Percentiles rank a stretch among this genome's conserved stretches.
Evolutionary conservation across 2,329 filamentous ascomycete genomes (phyloP).

Genomic region (Alternaria incomplexa): DNA sequence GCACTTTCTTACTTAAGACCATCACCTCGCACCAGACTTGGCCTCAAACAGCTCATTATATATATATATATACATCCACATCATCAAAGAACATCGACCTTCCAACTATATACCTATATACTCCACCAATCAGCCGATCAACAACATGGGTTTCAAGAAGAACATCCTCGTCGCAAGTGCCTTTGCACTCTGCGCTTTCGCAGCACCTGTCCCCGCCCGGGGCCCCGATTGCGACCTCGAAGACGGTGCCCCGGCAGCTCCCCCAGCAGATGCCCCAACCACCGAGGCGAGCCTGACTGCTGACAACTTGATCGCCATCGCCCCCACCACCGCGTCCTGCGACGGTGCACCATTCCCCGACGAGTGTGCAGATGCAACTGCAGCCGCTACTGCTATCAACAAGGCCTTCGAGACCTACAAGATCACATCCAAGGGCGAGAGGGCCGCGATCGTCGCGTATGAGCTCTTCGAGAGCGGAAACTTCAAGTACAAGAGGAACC

Average conservation of each 20-base stretch:
- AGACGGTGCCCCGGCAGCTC: neutral
- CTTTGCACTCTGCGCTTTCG: slow-evolving; percentile 48
- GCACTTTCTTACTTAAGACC: neutral
- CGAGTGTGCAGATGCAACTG: slow-evolving; percentile 66
- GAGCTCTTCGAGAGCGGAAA: slow-evolving; percentile 74
- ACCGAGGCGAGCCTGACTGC: slow-evolving; percentile 24
- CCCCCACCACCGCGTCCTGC: slow-evolving; percentile 65
- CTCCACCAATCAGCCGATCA: slow-evolving; percentile 5
- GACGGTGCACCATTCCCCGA: slow-evolving; percentile 51
- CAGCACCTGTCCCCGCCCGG: slow-evolving; percentile 20
- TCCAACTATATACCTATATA: neutral
- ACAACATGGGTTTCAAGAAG: slow-evolving; percentile 35
- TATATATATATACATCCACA: neutral
- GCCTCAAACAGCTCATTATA: neutral
- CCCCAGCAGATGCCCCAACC: neutral
- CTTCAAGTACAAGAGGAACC: slow-evolving; percentile 75
- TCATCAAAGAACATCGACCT: neutral
- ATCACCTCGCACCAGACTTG: neutral
- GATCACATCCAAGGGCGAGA: slow-evolving; percentile 62
- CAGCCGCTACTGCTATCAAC: slow-evolving; percentile 65
- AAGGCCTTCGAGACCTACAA: slow-evolving; percentile 64
- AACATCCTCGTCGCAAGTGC: slow-evolving; percentile 29
- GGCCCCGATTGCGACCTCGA: slow-evolving; percentile 2
- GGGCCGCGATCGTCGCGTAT: slow-evolving; percentile 73
- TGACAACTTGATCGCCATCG: slow-evolving; percentile 57